Base-by-base conservation (phyloP, 768 basidiomycete species). In the Pulveroboletus sp. region DNA sequence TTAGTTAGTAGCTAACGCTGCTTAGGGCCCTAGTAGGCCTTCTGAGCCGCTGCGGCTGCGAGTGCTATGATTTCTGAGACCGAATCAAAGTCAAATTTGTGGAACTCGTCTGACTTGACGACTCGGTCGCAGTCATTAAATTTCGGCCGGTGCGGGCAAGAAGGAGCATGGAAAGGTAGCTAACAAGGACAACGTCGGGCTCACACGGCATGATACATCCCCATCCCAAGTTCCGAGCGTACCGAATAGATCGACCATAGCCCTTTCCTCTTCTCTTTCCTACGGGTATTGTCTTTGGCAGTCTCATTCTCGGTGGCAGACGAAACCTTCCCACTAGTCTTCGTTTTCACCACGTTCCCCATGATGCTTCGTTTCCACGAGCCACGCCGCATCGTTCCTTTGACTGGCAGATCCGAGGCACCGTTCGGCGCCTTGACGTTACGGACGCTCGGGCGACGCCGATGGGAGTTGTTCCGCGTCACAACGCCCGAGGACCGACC, bases 191-290 rank as follows among this genome's bases (percentile, higher is more conserved):
- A n/a, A n/a, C n/a, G n/a, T n/a, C n/a, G n/a, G n/a, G n/a, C n/a
- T 61, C 45, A 53, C 16, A 43, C 30, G 6, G 36, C 42, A 16
- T 38, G 56, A 30, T 50, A 35, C 5, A 20, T 29, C 34, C 51
- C 57, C 40, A 51, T 35, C 27, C 56, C 57, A 13, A 65, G 50
- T n/a, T 65, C 63, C 0, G 63, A 58, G 42, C 53, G 56, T 6
- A 64, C 63, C 20, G 64, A 65, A 50, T 64, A 64, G 38, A 64
- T 64, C 0, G 63, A 64, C 61, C 63, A 55, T 8, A 54, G n/a
- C 16, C 61, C 61, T 45, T 58, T 65, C 54, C 53, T 52, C 54
- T 50, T 65, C 30, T 51, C 54, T 47, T 53, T 65, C 41, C 34
- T 59, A 19, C 53, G 60, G 7, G 22, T 5, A 2, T 10, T 12